Evolutionary conservation across 306 rosid genomes (phyloP).

Genomic region (Prunus dulcis): DNA sequence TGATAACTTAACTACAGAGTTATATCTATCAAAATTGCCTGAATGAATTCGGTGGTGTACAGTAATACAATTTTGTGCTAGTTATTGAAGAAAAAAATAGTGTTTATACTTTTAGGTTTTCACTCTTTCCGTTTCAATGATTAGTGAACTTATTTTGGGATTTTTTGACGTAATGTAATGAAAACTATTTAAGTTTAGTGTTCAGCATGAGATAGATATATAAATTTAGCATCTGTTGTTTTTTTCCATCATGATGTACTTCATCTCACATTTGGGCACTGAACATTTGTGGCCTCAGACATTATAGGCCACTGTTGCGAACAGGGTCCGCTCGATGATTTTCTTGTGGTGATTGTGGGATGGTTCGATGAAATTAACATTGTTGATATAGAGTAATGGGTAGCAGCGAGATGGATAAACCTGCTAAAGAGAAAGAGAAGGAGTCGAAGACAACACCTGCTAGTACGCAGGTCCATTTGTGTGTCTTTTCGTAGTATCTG

Average conservation of each 20-base stretch:
- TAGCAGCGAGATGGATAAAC: constrained; percentile 79
- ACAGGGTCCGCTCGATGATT: background rate
- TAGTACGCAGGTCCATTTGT: constrained; percentile 58
- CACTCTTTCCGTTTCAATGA: background rate
- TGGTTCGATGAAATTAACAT: constrained; percentile 43
- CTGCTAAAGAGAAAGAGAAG: constrained; percentile 63
- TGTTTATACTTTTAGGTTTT: background rate
- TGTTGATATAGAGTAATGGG: constrained; percentile 53
- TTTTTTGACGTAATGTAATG: background rate
- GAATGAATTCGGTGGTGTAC: background rate
- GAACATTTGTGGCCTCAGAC: background rate
- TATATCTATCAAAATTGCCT: background rate
- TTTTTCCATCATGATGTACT: background rate
- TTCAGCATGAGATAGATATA: background rate
- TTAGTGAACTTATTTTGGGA: background rate
- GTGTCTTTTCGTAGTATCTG: constrained; percentile 21
- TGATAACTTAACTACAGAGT: background rate
- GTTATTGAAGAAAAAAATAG: background rate
- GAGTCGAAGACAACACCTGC: constrained; percentile 72
- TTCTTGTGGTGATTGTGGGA: constrained; percentile 34
- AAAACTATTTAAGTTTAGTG: background rate
- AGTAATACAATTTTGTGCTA: background rate
- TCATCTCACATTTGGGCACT: background rate
- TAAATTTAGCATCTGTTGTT: background rate
- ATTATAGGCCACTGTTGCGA: background rate